phyloP scores from a whole-genome alignment of 768 basidiomycete genomes.

The Pleurotus salmoneostramineus region DNA sequence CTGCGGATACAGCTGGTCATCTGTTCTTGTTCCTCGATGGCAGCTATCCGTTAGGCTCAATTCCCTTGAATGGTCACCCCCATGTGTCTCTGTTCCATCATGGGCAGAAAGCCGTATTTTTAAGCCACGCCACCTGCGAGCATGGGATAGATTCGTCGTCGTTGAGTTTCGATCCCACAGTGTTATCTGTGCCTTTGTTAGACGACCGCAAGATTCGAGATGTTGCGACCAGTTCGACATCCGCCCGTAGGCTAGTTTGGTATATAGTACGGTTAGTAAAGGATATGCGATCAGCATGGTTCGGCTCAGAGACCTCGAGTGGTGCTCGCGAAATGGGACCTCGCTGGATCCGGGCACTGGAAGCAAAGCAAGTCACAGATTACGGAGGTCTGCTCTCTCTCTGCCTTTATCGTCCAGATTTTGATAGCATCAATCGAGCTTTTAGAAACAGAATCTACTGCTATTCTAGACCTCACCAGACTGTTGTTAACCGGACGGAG shows the following conservation, averaged over 20 bases:
- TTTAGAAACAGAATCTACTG: slow-evolving; percentile 56
- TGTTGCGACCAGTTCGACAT: slow-evolving; percentile 66
- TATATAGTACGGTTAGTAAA: slow-evolving; percentile 66
- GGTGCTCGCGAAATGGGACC: slow-evolving; percentile 73
- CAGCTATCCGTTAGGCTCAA: slow-evolving; percentile 62
- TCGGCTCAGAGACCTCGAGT: slow-evolving; percentile 58
- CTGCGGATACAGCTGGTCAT: slow-evolving; percentile 53
- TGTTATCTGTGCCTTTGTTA: slow-evolving; percentile 56
- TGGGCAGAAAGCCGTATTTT: slow-evolving; percentile 40
- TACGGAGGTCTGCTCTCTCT: slow-evolving; percentile 52
- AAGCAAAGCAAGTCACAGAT: slow-evolving; percentile 59
- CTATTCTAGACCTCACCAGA: slow-evolving; percentile 67
- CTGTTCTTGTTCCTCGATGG: slow-evolving; percentile 74
- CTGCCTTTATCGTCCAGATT: slow-evolving; percentile 4
- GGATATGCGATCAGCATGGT: slow-evolving; percentile 73
- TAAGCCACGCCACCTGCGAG: slow-evolving; percentile 35
- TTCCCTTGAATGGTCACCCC: slow-evolving; percentile 31
- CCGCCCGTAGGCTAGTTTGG: slow-evolving; percentile 67
- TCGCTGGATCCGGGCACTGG: slow-evolving; percentile 66
- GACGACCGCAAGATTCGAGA: slow-evolving; percentile 54
- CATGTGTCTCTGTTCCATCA: slow-evolving; percentile 44
- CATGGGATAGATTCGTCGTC: slow-evolving; percentile 22
- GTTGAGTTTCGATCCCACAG: slow-evolving; percentile 33
- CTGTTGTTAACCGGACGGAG: slow-evolving; percentile 68
- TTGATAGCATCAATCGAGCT: slow-evolving; percentile 10